Evolutionary conservation across 176 grass and related monocot species (phyloP).

Genomic region (Luzula sylvatica): DNA sequence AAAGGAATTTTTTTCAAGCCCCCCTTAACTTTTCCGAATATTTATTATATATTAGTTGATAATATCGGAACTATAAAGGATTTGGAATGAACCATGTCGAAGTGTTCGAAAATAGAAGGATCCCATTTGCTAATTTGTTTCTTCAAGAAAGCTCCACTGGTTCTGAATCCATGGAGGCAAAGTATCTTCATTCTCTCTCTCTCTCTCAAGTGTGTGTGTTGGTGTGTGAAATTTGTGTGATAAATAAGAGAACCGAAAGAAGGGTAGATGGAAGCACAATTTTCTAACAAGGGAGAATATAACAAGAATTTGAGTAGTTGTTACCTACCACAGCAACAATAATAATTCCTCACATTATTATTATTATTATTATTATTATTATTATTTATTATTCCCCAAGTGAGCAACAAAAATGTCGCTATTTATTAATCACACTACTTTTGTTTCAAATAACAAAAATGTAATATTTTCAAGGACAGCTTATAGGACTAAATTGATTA

Average conservation of each 20-base stretch:
- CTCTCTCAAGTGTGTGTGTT: constrained; percentile 22
- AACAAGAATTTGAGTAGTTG: constrained; percentile 7
- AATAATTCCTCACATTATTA: too few relatives aligned
- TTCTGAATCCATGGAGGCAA: constrained; percentile 70
- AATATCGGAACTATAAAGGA: not conserved
- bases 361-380: not conserved
- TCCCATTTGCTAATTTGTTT: constrained; percentile 97
- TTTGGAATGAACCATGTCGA: constrained; percentile 38
- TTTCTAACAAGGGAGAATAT: not conserved
- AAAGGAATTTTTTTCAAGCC: too few relatives aligned
- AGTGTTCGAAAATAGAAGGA: constrained; percentile 63
- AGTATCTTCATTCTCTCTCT: constrained; percentile 44
- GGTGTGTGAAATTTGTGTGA: too few relatives aligned
- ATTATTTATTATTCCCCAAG: not conserved
- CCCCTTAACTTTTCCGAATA: not conserved
- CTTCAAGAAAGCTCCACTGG: constrained; percentile 62
- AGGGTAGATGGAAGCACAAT: not conserved
- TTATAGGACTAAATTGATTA: constrained; percentile 5
- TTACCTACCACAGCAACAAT: constrained; percentile 32
- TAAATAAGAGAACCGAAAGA: not conserved
- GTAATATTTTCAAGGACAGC: too few relatives aligned
- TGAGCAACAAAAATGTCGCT: not conserved
- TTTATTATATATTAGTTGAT: not conserved
- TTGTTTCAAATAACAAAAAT: too few relatives aligned
- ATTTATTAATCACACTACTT: not conserved